Evolutionary conservation across 495 filamentous ascomycete species (phyloP).

Genomic region (Neohortaea acidophila): DNA sequence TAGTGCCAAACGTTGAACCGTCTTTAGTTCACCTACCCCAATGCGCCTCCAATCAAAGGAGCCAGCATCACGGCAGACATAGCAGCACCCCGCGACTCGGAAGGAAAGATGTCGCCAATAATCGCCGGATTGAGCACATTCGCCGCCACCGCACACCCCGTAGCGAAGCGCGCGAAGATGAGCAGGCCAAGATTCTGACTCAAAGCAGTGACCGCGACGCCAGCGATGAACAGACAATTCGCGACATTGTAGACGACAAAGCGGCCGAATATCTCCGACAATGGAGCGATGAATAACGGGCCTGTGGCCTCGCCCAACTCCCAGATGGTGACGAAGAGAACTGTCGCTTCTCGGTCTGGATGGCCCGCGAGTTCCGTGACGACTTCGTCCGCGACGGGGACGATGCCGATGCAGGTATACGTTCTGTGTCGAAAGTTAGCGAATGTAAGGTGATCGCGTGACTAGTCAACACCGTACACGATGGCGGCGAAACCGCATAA

Average conservation of each 20-base stretch:
- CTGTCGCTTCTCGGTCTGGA: slow-evolving; percentile 26
- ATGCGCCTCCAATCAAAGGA: slow-evolving; percentile 36
- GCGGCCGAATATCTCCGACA: slow-evolving; percentile 42
- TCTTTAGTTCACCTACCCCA: too few species aligned
- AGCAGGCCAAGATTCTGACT: slow-evolving; percentile 29
- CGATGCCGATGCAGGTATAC: slow-evolving; percentile 40
- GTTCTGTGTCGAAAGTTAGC: slow-evolving; percentile 35
- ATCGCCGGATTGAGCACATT: slow-evolving; percentile 44
- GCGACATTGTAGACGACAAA: slow-evolving; percentile 37
- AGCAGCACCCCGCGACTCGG: slow-evolving; percentile 36
- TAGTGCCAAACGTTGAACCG: too few species aligned
- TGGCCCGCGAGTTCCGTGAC: slow-evolving; percentile 33
- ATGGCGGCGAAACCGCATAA: too few species aligned
- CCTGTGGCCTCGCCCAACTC: slow-evolving; percentile 36
- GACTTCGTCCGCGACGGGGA: slow-evolving; percentile 37
- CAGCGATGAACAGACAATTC: slow-evolving; percentile 37
- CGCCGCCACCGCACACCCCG: slow-evolving; percentile 36
- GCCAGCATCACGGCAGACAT: slow-evolving; percentile 43
- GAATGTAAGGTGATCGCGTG: too few species aligned
- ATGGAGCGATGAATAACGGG: slow-evolving; percentile 43
- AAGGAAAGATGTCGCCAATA: slow-evolving; percentile 41
- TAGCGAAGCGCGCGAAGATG: slow-evolving; percentile 35
- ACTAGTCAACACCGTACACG: too few species aligned
- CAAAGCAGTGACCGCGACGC: slow-evolving; percentile 31
- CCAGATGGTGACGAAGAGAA: slow-evolving; percentile 42